phyloP scores from a whole-genome alignment of 352 stramenopile genomes.

The Phytopythium helicoides region DNA sequence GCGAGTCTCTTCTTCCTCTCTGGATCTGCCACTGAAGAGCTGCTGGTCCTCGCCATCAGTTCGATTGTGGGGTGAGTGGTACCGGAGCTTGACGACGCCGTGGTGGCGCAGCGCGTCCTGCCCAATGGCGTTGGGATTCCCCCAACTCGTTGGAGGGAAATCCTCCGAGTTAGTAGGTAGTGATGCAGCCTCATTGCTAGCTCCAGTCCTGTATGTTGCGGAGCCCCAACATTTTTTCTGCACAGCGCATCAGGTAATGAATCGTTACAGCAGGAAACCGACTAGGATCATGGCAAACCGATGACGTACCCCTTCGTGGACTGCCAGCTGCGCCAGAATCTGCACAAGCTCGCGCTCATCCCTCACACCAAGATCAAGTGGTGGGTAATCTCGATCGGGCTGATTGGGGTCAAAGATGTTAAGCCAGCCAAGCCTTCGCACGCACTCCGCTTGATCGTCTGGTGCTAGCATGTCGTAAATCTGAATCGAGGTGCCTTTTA shows the following conservation, averaged over 20 bases:
- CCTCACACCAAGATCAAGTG: slow-evolving; percentile 60
- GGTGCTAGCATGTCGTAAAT: slow-evolving; percentile 45
- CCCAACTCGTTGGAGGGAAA: slow-evolving; percentile 47
- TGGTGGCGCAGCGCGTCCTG: slow-evolving; percentile 63
- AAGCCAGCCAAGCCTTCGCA: slow-evolving; percentile 76
- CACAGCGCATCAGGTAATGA: background rate
- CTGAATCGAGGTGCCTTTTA: slow-evolving; percentile 11
- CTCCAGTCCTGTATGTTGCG: slow-evolving; percentile 22
- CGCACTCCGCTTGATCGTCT: slow-evolving; percentile 59
- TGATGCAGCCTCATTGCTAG: slow-evolving; percentile 1
- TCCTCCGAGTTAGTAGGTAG: background rate
- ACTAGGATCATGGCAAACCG: too few species aligned
- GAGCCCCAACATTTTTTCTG: slow-evolving; percentile 20
- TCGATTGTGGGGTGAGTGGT: too few species aligned
- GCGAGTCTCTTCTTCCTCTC: too few species aligned
- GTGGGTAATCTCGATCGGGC: slow-evolving; percentile 68
- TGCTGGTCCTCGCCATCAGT: slow-evolving; percentile 1
- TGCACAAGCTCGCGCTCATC: slow-evolving; percentile 81
- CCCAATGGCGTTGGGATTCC: slow-evolving; percentile 44
- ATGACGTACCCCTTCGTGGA: slow-evolving; percentile 53
- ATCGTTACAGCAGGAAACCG: background rate
- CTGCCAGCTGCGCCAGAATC: slow-evolving; percentile 69
- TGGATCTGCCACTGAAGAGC: too few species aligned
- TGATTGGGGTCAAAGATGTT: slow-evolving; percentile 82
- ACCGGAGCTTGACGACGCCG: slow-evolving; percentile 48